These are phyloP conservation scores for Umbelopsis sp. DNA, from an alignment of 371 early-diverging fungal species.

Conservation along the genomic window DNA sequence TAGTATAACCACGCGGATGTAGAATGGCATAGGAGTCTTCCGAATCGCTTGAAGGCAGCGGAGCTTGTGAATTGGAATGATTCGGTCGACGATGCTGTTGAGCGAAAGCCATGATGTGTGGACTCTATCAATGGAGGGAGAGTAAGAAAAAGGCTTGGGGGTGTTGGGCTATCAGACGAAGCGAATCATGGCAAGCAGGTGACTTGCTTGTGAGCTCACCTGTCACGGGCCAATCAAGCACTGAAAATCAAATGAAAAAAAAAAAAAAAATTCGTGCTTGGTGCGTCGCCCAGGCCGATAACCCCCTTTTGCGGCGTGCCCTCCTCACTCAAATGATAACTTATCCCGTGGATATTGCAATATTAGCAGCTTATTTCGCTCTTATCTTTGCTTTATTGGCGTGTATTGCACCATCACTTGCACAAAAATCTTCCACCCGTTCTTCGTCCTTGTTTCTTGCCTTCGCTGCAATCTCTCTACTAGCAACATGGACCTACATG, in stretches of 20 bases:
- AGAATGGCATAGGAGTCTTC: constrained; percentile 8
- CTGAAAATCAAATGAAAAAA: no score
- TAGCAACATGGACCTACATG: constrained; percentile 47
- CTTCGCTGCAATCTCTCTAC: constrained; percentile 27
- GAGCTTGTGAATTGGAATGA: not conserved
- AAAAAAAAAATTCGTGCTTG: not conserved
- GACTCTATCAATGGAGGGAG: constrained; percentile 16
- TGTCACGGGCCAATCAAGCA: constrained; percentile 5
- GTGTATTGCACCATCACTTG: constrained; percentile 24
- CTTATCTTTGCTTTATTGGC: constrained; percentile 33
- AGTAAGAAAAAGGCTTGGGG: not conserved
- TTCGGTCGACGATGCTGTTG: constrained; percentile 43
- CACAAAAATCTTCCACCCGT: constrained; percentile 3
- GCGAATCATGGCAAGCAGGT: not conserved
- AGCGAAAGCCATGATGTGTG: constrained; percentile 44
- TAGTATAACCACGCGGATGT: constrained; percentile 2
- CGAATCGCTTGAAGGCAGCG: constrained; percentile 10
- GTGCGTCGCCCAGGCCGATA: not conserved
- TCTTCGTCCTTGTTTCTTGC: constrained; percentile 21
- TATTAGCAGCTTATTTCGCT: constrained; percentile 42
- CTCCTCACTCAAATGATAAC: not conserved
- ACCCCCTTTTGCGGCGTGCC: not conserved
- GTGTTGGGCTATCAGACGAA: not conserved
- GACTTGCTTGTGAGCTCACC: not conserved
- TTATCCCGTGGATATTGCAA: constrained; percentile 38